Base-by-base conservation (phyloP, 371 early-diverging fungal genomes). In the Mortierella sp. region DNA sequence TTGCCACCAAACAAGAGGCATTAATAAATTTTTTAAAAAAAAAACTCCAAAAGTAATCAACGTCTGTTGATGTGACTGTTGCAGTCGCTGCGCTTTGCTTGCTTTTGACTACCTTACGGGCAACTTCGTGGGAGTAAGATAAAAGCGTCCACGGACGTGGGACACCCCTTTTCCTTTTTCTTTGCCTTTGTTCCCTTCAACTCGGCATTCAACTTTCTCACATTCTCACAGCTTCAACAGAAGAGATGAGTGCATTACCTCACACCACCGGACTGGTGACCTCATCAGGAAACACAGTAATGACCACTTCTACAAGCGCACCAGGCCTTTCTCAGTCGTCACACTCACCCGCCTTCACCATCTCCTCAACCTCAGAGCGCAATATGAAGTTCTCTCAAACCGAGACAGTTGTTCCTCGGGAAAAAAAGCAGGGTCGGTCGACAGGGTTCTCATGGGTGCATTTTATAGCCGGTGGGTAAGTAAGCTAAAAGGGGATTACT, bases 391-490 rank as follows among this genome's bases (percentile, higher is more conserved):
- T 31, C 31, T 31, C 14, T 1, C 31, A 14, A 16, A 14, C 31
- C 10, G 60, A 26, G 14, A 34, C 31, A 57, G 26, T 11, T 34
- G 38, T 19, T 24, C 2, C 42, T 24, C 34, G 44, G 11, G 38
- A 42, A 34, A 68, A 68, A 10, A 44, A 77, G 54, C 57, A 47
- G 58, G 45, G 47, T 9, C n/a, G 60, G 38, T 31, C 47, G 38
- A 13, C 72, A 77, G 78, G 68, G 44, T 77, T 72, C 28, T 88
- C 91, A 3, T 89, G 90, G 80, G 85, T 95, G n/a, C 94, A 96
- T 88, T 96, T 96, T 88, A 80, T 92, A 45, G 96, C 95, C n/a
- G 96, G 96, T 80, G 96, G 96, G 93, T 93, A 89, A 83, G 88
- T 13, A 28, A 24, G 11, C 28, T 28, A 21, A 19, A 54, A 54